These are phyloP conservation scores for Solanum raphanifolium DNA, from an alignment of 257 asterid species.

Conservation along the genomic window DNA sequence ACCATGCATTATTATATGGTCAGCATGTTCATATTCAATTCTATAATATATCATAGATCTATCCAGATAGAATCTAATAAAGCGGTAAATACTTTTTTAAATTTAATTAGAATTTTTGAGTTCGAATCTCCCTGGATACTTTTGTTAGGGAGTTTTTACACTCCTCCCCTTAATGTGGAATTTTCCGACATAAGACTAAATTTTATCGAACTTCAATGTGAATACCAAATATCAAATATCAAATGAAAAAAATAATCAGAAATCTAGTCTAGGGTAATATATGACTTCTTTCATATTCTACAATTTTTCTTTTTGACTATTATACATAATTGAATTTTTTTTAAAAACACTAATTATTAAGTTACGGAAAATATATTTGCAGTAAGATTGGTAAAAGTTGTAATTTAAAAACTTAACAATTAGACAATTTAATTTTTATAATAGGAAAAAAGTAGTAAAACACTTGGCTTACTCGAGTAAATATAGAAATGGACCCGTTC, in stretches of 20 bases:
- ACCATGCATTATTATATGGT: not conserved
- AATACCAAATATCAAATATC: too few relatives aligned
- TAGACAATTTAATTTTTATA: not conserved
- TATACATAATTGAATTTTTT: not conserved
- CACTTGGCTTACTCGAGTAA: not conserved
- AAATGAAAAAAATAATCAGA: not conserved
- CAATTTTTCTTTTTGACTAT: not conserved
- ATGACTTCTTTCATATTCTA: not conserved
- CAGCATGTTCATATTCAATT: not conserved
- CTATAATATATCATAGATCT: too few relatives aligned
- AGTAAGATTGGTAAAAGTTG: not conserved
- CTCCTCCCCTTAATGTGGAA: too few relatives aligned
- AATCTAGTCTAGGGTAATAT: not conserved
- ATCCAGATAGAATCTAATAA: too few relatives aligned
- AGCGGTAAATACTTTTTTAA: rapidly evolving
- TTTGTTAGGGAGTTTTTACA: too few relatives aligned
- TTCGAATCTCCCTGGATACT: rapidly evolving
- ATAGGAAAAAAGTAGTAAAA: not conserved
- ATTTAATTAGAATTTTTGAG: too few relatives aligned
- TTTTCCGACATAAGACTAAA: too few relatives aligned
- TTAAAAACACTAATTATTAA: not conserved
- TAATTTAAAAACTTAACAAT: not conserved
- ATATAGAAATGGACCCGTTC: not conserved
- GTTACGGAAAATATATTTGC: not conserved
- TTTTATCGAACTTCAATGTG: rapidly evolving